Evolutionary conservation across 2,329 filamentous ascomycete genomes (phyloP).

Genomic region (Bisporella sp.): DNA sequence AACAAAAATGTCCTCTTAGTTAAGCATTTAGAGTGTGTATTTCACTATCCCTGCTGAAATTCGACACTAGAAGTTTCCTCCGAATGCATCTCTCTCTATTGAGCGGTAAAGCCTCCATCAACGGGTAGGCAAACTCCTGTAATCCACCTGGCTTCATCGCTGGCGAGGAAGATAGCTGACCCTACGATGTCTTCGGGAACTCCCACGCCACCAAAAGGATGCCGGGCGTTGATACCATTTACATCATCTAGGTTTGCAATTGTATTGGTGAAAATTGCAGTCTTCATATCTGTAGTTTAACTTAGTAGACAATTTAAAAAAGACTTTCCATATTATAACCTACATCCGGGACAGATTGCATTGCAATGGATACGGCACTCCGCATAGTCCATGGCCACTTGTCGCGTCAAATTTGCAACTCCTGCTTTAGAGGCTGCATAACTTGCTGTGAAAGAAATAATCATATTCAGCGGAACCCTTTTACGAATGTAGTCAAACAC

Average conservation of each 20-base stretch:
- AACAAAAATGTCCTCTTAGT: no score
- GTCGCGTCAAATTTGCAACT: constrained; percentile 40
- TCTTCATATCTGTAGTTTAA: constrained; percentile 5
- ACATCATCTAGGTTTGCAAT: not conserved
- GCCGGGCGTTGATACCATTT: not conserved
- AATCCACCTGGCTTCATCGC: constrained; percentile 9
- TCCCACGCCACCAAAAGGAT: not conserved
- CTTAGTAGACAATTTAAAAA: not conserved
- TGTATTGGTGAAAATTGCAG: constrained; percentile 5
- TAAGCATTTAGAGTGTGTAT: no score
- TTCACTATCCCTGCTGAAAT: no score
- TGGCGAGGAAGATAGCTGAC: constrained; percentile 8
- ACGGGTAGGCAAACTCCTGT: constrained; percentile 10
- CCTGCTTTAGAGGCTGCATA: constrained; percentile 45
- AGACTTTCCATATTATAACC: not conserved
- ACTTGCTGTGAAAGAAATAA: no score
- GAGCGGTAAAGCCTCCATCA: constrained; percentile 12
- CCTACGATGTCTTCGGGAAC: constrained; percentile 8
- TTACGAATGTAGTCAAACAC: no score
- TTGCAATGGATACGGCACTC: constrained; percentile 42
- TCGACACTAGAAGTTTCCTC: no score
- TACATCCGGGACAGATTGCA: constrained; percentile 45
- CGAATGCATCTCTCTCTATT: not conserved
- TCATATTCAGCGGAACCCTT: no score
- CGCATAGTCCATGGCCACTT: constrained; percentile 43